Evolutionary conservation across 768 basidiomycete genomes (phyloP).

Genomic region (Trametes elegans): DNA sequence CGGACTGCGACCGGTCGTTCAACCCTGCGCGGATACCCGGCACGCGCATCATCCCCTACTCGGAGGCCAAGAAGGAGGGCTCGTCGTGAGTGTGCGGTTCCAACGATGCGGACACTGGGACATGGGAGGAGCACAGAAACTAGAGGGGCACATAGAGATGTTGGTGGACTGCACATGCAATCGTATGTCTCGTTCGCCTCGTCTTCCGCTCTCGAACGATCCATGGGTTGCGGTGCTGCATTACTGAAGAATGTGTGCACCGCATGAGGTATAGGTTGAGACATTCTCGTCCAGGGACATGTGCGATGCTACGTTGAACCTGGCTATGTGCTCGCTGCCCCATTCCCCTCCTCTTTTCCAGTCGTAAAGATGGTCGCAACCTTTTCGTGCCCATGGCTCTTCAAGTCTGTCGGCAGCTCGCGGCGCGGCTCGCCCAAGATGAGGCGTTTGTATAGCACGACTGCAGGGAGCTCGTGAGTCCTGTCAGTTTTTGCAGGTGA

Average conservation of each 20-base stretch:
- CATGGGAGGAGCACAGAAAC: neutral
- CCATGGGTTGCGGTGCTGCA: no score
- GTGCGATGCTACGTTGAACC: no score
- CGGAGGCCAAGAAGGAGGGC: slow-evolving; percentile 18
- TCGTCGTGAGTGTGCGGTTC: slow-evolving; percentile 1
- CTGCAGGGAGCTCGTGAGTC: slow-evolving; percentile 33
- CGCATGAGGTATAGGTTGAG: neutral
- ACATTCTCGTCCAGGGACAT: no score
- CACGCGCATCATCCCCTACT: slow-evolving; percentile 60
- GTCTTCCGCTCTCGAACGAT: neutral
- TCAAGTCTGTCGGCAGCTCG: slow-evolving; percentile 31
- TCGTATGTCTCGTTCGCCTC: slow-evolving; percentile 16
- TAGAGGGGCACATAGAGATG: slow-evolving; percentile 5
- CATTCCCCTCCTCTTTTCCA: neutral
- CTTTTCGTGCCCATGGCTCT: slow-evolving; percentile 6
- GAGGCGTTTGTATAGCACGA: slow-evolving; percentile 64
- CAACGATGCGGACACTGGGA: neutral
- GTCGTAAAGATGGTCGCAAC: slow-evolving; percentile 10
- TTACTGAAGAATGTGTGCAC: no score
- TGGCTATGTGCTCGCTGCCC: neutral
- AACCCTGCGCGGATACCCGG: slow-evolving; percentile 88
- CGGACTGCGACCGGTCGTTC: slow-evolving; percentile 92
- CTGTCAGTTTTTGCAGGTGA: neutral
- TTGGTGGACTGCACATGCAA: slow-evolving; percentile 10
- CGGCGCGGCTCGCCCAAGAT: slow-evolving; percentile 50